Conservation (phyloP, 805 yeast species). For the Kuraishia floccosa region DNA sequence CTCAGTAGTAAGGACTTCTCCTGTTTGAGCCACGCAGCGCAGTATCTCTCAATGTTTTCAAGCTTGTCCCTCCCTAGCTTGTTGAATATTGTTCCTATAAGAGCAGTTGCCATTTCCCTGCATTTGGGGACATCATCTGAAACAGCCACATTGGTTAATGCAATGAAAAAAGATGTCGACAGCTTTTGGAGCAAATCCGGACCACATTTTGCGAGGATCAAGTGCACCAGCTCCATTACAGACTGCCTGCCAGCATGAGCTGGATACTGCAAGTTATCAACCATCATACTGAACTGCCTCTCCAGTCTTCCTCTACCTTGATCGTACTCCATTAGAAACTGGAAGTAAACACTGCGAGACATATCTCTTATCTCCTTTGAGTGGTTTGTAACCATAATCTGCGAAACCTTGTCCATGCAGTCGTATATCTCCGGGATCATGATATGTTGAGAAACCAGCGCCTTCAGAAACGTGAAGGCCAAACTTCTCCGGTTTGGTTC, state of each 20-base stretch:
- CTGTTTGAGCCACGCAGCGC: conserved; percentile 54
- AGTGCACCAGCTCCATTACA: conserved; percentile 76
- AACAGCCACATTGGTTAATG: conserved; percentile 64
- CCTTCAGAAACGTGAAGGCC: conserved; percentile 74
- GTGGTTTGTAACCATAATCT: conserved; percentile 85
- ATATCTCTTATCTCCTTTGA: conserved; percentile 72
- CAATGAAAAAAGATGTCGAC: conserved; percentile 72
- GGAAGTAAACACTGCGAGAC: conserved; percentile 73
- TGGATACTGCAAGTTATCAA: conserved; percentile 73
- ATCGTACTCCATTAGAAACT: conserved; percentile 87
- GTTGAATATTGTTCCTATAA: conserved; percentile 43
- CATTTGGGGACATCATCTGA: conserved; percentile 73
- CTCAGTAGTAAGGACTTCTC: conserved; percentile 42
- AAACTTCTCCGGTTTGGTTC: conserved; percentile 85
- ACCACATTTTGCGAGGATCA: conserved; percentile 57
- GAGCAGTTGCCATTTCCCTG: conserved; percentile 68
- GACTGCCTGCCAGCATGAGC: conserved; percentile 82
- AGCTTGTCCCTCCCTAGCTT: conserved; percentile 28
- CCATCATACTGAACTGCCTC: conserved; percentile 71
- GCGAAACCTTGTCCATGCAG: conserved; percentile 67
- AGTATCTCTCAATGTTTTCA: conserved; percentile 27
- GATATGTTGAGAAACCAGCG: conserved; percentile 64
- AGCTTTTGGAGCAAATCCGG: conserved; percentile 45
- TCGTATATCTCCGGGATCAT: conserved; percentile 86
- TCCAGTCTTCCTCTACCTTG: conserved; percentile 82